These are phyloP conservation scores for Grosmannia penicillata DNA, from an alignment of 2,329 filamentous ascomycete genomes.

Conservation along the genomic window DNA sequence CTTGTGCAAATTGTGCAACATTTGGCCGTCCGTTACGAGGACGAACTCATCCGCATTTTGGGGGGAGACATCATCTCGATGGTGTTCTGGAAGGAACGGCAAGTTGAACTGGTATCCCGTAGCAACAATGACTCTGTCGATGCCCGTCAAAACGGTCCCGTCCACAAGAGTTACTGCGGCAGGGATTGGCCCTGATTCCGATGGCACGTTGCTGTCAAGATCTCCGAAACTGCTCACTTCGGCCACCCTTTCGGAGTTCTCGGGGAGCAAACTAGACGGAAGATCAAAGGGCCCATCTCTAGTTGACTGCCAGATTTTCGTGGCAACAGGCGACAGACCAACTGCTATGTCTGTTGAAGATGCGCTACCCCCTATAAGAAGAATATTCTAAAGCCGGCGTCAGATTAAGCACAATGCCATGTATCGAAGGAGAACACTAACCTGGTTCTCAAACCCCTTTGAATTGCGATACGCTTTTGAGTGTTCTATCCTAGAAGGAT, in stretches of 20 bases:
- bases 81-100: slow-evolving; percentile 43
- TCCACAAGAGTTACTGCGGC: slow-evolving; percentile 36
- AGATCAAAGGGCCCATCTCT: slow-evolving; percentile 47
- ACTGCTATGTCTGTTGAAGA: slow-evolving; percentile 27
- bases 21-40: slow-evolving; percentile 26
- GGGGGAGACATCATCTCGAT: slow-evolving; percentile 20
- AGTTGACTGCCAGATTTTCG: slow-evolving; percentile 33
- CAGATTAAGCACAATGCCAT: slow-evolving; percentile 14
- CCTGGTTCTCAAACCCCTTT: neutral
- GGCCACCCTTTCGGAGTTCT: slow-evolving; percentile 33
- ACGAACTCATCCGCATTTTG: slow-evolving; percentile 29
- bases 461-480: slow-evolving; percentile 60
- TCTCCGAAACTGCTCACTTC: slow-evolving; percentile 31
- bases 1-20: slow-evolving; percentile 41
- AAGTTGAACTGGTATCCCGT: slow-evolving; percentile 40
- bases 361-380: slow-evolving; percentile 37
- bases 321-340: slow-evolving; percentile 22
- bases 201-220: slow-evolving; percentile 4
- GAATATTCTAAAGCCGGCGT: slow-evolving; percentile 21
- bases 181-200: slow-evolving; percentile 25
- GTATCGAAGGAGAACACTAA: neutral
- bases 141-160: slow-evolving; percentile 33
- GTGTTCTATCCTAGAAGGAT: slow-evolving; percentile 41
- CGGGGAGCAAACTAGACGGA: slow-evolving; percentile 35
- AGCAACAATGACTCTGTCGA: slow-evolving; percentile 48